A percentile compares a stretch with the other conserved stretches of the same genome.
These are phyloP conservation scores for Suhomyces kilbournensis DNA, from an alignment of 805 yeast genomes.

Conservation along the genomic window DNA sequence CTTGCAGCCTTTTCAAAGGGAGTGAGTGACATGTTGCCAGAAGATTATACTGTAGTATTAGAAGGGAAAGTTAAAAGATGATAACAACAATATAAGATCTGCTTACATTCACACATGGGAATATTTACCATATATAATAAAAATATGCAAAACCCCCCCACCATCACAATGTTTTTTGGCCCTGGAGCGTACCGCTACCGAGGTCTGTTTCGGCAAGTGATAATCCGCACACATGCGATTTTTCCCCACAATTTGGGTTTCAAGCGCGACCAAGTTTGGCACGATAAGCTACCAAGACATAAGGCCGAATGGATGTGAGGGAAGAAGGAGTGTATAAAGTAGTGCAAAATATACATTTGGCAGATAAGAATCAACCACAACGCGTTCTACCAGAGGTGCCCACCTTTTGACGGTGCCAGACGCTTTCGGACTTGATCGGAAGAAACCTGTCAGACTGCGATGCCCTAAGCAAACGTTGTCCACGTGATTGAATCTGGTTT, in stretches of 20 bases:
- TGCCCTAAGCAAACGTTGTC: too few relatives aligned
- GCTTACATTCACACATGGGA: background rate
- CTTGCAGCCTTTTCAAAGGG: conserved; percentile 77
- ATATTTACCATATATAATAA: background rate
- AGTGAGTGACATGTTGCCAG: conserved; percentile 45
- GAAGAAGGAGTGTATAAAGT: too few relatives aligned
- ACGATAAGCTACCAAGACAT: background rate
- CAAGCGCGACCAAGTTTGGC: background rate
- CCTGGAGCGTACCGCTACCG: background rate
- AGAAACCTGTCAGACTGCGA: background rate
- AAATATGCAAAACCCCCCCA: background rate
- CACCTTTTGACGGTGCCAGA: background rate
- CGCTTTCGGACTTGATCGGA: background rate
- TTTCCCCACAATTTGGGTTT: background rate
- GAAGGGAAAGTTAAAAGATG: background rate
- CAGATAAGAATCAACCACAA: background rate
- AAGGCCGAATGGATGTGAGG: background rate
- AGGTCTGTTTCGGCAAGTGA: background rate
- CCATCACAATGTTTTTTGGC: background rate
- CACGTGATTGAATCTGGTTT: background rate
- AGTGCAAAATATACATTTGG: background rate
- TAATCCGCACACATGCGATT: background rate
- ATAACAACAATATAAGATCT: background rate
- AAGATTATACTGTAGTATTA: background rate
- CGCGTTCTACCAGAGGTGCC: background rate